Base-by-base conservation (phyloP, 768 basidiomycete species). In the Multifurca ochricompacta region DNA sequence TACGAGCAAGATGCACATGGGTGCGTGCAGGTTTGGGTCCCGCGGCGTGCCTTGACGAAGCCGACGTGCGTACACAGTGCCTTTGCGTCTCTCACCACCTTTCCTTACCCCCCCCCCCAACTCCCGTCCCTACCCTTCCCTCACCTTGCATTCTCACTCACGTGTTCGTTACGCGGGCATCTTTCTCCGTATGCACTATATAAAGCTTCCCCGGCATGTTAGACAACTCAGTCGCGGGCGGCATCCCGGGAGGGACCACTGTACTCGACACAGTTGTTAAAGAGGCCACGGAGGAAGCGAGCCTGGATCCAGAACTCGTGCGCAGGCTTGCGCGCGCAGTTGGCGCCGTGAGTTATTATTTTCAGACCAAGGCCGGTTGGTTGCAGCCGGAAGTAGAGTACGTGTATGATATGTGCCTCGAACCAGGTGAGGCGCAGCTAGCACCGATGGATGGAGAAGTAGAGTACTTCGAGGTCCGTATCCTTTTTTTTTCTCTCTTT, bases 211-310 rank as follows among this genome's bases (percentile, higher is more conserved):
- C 93, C 5, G 85, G 89, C 2, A 81, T 76, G 61, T 76, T 96
- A 16, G 95, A 98, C 64, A 97, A 98, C 67, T 84, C 80, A 32
- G 88, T 89, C 39, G 93, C 93, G 3, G 95, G 95, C 0, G 95
- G 95, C 2, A 93, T 95, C 30, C 82, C 91, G 0, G 81, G 84
- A 18, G 90, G 92, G 1, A 82, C 85, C 71, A 65, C 77, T 0
- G 69, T 79, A 3, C 79, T 88, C 44, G 85, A 92, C 44, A 77
- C 82, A 2, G 71, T 97, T 40, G 77, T 94, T 34, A 96, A 95
- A 65, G 95, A 97, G 68, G 86, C 89, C 51, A 84, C 81, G 76
- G 95, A 98, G 65, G 95, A 99, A 68, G 95, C 93, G 2, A 91
- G 85, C 61, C 74, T 97, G 21, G 73, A 75, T 3, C 83, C 83